phyloP scores from a whole-genome alignment of 441 rosid genomes.

The Erodium texanum region DNA sequence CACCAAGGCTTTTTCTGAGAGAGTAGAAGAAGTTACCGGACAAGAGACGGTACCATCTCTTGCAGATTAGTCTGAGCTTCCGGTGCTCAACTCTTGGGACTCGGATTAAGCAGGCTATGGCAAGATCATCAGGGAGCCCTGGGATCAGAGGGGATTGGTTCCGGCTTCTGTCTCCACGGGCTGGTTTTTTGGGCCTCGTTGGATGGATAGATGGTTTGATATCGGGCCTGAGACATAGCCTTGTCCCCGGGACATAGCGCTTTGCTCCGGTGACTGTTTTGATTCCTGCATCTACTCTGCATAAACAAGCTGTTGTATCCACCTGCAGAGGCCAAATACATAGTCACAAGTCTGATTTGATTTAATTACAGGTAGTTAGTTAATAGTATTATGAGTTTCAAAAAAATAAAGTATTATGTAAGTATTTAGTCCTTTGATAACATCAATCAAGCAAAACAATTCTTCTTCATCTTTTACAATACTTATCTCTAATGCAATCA shows the following conservation, averaged over 20 bases:
- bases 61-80: conserved; percentile 47
- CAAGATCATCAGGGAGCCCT: conserved; percentile 50
- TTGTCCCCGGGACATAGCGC: conserved; percentile 43
- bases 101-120: conserved; percentile 45
- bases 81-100: conserved; percentile 48
- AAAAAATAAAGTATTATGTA: no score
- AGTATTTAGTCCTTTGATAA: not conserved
- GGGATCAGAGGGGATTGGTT: conserved; percentile 46
- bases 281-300: conserved; percentile 46
- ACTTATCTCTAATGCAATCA: not conserved
- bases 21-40: conserved; percentile 44
- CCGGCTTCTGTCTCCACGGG: conserved; percentile 37
- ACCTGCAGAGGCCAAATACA: conserved; percentile 27
- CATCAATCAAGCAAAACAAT: not conserved
- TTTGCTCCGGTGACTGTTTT: conserved; percentile 48
- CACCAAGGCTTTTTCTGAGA: conserved; percentile 39
- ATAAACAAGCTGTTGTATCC: conserved; percentile 42
- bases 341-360: no score
- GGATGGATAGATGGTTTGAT: conserved; percentile 56
- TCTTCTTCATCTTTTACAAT: no score
- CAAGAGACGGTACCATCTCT: conserved; percentile 44
- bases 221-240: conserved; percentile 44
- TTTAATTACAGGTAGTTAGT: not conserved
- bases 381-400: conserved; percentile 6
- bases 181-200: conserved; percentile 27